Evolutionary conservation across 2,329 filamentous ascomycete genomes (phyloP).

Genomic region (Cercospora zeae-maydis): DNA sequence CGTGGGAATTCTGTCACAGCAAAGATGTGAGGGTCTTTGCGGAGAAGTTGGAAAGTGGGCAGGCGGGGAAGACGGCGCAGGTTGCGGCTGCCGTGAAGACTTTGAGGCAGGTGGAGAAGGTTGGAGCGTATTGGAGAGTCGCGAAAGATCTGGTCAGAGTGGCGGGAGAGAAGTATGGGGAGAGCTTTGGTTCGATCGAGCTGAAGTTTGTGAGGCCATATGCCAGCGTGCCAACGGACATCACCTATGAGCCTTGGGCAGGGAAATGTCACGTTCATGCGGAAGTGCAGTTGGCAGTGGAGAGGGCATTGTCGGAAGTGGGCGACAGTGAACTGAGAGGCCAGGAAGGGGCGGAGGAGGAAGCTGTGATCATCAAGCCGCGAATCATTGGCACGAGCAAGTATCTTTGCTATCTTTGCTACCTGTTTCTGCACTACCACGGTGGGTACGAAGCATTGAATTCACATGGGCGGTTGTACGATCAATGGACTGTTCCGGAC

Average conservation of each 20-base stretch:
- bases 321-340: background rate
- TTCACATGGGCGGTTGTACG: slow-evolving; percentile 16
- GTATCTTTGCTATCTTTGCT: slow-evolving; percentile 19
- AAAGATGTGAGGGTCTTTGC: slow-evolving; percentile 1
- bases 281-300: slow-evolving; percentile 15
- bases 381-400: slow-evolving; percentile 18
- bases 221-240: slow-evolving; percentile 5
- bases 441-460: slow-evolving; percentile 6
- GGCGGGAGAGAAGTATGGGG: background rate
- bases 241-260: slow-evolving; percentile 17
- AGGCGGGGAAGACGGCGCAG: slow-evolving; percentile 12
- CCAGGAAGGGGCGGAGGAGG: background rate
- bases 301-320: background rate
- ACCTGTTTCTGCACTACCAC: slow-evolving; percentile 14
- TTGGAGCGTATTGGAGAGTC: slow-evolving; percentile 17
- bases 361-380: background rate
- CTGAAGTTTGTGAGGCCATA: slow-evolving; percentile 13
- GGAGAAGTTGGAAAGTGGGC: slow-evolving; percentile 1
- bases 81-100: slow-evolving; percentile 17
- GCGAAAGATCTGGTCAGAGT: slow-evolving; percentile 1
- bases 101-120: slow-evolving; percentile 17
- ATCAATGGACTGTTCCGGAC: slow-evolving; percentile 20
- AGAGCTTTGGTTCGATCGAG: slow-evolving; percentile 1
- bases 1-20: slow-evolving; percentile 6
- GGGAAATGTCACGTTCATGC: slow-evolving; percentile 19